phyloP scores from a whole-genome alignment of 345 rosid genomes.

The Citropsis articulata region DNA sequence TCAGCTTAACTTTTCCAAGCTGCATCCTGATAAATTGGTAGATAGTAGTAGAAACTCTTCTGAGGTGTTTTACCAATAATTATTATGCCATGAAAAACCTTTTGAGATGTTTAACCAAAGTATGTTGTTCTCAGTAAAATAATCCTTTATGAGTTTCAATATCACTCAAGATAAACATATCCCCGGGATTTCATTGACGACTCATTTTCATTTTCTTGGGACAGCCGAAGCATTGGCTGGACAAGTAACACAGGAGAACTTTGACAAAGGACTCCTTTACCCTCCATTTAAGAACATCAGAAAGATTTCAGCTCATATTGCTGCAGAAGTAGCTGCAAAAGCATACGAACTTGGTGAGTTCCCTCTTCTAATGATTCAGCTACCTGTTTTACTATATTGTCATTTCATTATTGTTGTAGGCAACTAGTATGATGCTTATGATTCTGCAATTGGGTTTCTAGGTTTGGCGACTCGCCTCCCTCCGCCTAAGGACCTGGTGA shows the following conservation, averaged over 20 bases:
- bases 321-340: conserved; percentile 84
- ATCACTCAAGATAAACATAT: not conserved
- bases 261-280: conserved; percentile 74
- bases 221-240: conserved; percentile 92
- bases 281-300: conserved; percentile 87
- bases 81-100: not conserved
- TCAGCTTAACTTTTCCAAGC: not conserved
- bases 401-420: not conserved
- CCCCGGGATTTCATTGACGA: not conserved
- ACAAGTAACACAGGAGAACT: conserved; percentile 72
- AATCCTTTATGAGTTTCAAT: not conserved
- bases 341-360: conserved; percentile 88
- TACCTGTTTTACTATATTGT: not conserved
- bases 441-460: conserved; percentile 15
- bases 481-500: conserved; percentile 67
- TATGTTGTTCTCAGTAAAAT: not conserved
- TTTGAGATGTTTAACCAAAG: not conserved
- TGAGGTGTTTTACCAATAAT: not conserved
- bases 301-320: conserved; percentile 90
- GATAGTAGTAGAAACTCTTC: not conserved
- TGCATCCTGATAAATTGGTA: not conserved
- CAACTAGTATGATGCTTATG: not conserved
- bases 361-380: not conserved
- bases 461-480: conserved; percentile 91
- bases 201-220: not conserved